Base-by-base conservation (phyloP, 2,329 filamentous ascomycete genomes). In the Clonostachys sp. region DNA sequence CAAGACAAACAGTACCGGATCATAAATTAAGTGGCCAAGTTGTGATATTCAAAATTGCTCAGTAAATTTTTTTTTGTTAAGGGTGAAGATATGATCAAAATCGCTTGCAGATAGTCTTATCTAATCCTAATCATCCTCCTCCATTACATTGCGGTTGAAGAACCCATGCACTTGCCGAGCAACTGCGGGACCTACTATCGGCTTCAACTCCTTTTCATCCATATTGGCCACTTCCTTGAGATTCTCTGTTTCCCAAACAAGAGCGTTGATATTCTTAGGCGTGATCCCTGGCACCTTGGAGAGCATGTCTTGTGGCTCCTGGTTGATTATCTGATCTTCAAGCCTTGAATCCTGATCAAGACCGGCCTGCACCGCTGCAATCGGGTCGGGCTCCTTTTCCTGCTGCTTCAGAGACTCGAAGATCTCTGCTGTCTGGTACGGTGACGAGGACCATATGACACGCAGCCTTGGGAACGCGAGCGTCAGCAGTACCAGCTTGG, bases 391-490 rank as follows among this genome's bases (percentile, higher is more conserved):
- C 67, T 99, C 94, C 4, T 85, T 77, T 57, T 92, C 87, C 58
- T 91, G 86, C 55, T 90, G 87, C 72, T 99, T 99, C 47, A 99
- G 79, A 55, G 90, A 86, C 58, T 91, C 86, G 63, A 99, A 97
- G 52, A 99, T 97, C 71, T 97, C 91, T 2, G 94, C 94, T 1
- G 94, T 97, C 65, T 99, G 91, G 61, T 95, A 96, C 0, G 94
- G 92, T 12, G 86, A 91, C 9, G 83, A 89, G 9, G 88, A 94
- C 94, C 94, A 99, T 57, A 99, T 90, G 56, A 99, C 87, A 54
- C 89, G 86, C 44, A 99, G 77, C 18, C 83, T 83, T 0, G 94
- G 94, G 58, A 97, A 99, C 0, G 92, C 89, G 6, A 99, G 80
- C 0, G 91, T 96, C 17, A 99, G 78, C 41, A 97, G 82, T 12